Evolutionary conservation across 2,329 filamentous ascomycete genomes (phyloP).

Genomic region (Trichoderma oligosporum): DNA sequence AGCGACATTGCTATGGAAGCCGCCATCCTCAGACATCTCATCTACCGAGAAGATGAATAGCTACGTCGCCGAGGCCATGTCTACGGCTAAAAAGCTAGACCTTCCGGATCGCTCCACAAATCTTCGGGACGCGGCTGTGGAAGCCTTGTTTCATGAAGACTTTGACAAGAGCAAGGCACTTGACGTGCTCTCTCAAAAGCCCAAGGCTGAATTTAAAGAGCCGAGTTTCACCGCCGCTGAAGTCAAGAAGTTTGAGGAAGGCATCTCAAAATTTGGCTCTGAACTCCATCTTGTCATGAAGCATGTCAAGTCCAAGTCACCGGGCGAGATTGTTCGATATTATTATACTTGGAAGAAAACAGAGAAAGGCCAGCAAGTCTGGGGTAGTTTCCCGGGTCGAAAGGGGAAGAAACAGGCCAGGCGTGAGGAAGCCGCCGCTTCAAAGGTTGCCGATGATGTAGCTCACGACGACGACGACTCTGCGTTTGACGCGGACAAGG

Average conservation of each 20-base stretch:
- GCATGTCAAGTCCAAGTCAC: constrained; percentile 77
- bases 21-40: constrained; percentile 55
- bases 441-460: constrained; percentile 84
- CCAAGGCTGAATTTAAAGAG: constrained; percentile 75
- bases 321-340: constrained; percentile 79
- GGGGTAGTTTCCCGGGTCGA: constrained; percentile 81
- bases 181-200: constrained; percentile 62
- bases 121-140: constrained; percentile 76
- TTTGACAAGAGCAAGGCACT: constrained; percentile 71
- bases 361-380: constrained; percentile 76
- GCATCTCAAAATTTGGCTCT: constrained; percentile 82
- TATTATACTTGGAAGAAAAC: constrained; percentile 99
- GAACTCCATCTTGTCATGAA: constrained; percentile 80
- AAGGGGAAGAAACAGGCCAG: constrained; percentile 87
- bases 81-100: constrained; percentile 62
- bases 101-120: constrained; percentile 77
- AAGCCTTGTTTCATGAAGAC: constrained; percentile 65
- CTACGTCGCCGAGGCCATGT: constrained; percentile 69
- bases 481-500: constrained; percentile 88
- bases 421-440: constrained; percentile 64
- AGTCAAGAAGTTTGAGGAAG: constrained; percentile 87
- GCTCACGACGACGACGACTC: constrained; percentile 92
- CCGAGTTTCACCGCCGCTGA: constrained; percentile 75
- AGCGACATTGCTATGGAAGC: constrained; percentile 72
- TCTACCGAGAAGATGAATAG: constrained; percentile 62